phyloP scores from a whole-genome alignment of 208 protist genomes.

The Balamuthia mandrillaris region DNA sequence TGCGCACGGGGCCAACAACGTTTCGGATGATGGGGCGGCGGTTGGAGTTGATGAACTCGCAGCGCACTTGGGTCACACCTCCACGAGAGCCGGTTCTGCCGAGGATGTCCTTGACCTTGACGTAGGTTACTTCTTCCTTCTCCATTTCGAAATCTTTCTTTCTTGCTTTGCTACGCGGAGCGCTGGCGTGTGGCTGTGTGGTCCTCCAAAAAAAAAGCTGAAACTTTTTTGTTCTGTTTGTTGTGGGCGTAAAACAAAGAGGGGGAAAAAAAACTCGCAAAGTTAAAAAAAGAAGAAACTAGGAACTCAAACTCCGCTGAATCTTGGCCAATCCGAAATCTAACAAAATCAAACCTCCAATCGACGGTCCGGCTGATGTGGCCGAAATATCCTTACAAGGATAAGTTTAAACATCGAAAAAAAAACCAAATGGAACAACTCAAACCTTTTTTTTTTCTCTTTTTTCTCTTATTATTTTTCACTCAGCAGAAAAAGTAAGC shows the following conservation, averaged over 20 bases:
- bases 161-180: conserved; percentile 22
- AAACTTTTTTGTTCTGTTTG: not conserved
- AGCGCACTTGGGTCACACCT: conserved; percentile 95
- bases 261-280: conserved; percentile 26
- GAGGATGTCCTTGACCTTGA: conserved; percentile 95
- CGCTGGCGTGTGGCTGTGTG: not conserved
- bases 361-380: too few relatives aligned
- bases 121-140: conserved; percentile 77
- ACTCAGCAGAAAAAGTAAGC: too few relatives aligned
- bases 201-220: not conserved
- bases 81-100: conserved; percentile 98
- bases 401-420: too few relatives aligned
- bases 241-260: conserved; percentile 24
- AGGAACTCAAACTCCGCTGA: too few relatives aligned
- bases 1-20: conserved; percentile 98
- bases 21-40: conserved; percentile 97
- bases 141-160: conserved; percentile 37
- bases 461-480: too few relatives aligned
- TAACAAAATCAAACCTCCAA: too few relatives aligned
- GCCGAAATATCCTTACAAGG: too few relatives aligned
- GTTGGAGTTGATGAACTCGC: conserved; percentile 89
- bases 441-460: too few relatives aligned
- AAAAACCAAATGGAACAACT: too few relatives aligned
- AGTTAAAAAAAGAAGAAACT: not conserved
- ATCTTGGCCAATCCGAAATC: too few relatives aligned